A percentile compares a stretch with the other conserved stretches of the same genome.
Evolutionary conservation across 768 basidiomycete genomes (phyloP).

Genomic region (Cyathus striatus): DNA sequence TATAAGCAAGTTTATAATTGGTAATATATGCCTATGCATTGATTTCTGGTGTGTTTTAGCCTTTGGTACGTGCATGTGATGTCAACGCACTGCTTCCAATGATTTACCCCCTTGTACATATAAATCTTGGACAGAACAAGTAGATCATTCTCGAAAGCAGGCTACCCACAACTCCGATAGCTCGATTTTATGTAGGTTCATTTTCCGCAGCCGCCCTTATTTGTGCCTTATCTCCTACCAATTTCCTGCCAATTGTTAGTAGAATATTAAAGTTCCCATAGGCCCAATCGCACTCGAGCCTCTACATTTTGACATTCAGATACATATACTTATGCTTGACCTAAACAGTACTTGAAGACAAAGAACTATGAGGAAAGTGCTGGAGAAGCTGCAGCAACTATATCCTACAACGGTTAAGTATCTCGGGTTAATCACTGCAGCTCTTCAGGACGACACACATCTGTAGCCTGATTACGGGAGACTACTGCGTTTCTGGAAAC

Average conservation of each 20-base stretch:
- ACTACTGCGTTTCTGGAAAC: too few species aligned
- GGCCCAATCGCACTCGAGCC: slow-evolving; percentile 81
- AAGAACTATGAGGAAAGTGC: slow-evolving; percentile 81
- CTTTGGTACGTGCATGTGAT: slow-evolving; percentile 78
- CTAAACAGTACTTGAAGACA: slow-evolving; percentile 85
- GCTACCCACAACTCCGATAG: too few species aligned
- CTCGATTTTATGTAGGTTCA: slow-evolving; percentile 60
- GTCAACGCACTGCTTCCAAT: slow-evolving; percentile 67
- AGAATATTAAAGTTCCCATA: too few species aligned
- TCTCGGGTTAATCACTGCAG: too few species aligned
- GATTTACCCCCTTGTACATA: slow-evolving; percentile 94
- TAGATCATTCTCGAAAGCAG: too few species aligned
- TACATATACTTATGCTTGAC: too few species aligned
- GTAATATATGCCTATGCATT: slow-evolving; percentile 92
- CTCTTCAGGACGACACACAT: too few species aligned
- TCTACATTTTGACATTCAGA: slow-evolving; percentile 81
- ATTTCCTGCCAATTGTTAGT: too few species aligned
- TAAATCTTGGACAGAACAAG: slow-evolving; percentile 90
- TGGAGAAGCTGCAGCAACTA: slow-evolving; percentile 76
- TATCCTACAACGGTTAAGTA: slow-evolving; percentile 77
- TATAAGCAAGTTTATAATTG: slow-evolving; percentile 97
- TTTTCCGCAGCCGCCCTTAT: slow-evolving; percentile 86
- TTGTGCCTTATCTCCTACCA: too few species aligned
- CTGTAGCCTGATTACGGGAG: slow-evolving; percentile 97
- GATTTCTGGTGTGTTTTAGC: slow-evolving; percentile 96